Evolutionary conservation across 805 yeast genomes (phyloP).

Genomic region (Lipomyces kockii): DNA sequence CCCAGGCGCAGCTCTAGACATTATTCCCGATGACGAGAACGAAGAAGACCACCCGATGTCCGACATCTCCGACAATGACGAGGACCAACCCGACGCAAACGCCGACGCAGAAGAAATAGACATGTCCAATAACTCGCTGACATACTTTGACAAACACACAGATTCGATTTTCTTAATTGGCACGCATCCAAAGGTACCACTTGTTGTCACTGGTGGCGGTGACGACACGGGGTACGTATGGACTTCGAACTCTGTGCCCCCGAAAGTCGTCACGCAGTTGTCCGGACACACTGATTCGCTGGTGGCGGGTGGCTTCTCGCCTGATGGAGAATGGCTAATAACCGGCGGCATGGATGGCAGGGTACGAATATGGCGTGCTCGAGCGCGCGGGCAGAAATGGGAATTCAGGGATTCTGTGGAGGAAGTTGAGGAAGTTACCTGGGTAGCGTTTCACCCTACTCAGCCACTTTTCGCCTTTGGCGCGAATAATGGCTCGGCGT

Average conservation of each 20-base stretch:
- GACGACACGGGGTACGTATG: constrained; percentile 88
- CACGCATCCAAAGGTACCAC: constrained; percentile 80
- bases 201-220: constrained; percentile 92
- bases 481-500: constrained; percentile 88
- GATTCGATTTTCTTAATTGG: constrained; percentile 87
- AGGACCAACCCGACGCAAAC: constrained; percentile 49
- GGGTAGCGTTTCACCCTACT: constrained; percentile 80
- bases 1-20: constrained; percentile 39
- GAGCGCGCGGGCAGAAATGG: constrained; percentile 86
- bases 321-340: constrained; percentile 77
- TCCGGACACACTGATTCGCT: constrained; percentile 88
- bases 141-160: constrained; percentile 85
- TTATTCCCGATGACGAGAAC: constrained; percentile 45
- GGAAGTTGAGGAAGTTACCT: constrained; percentile 88
- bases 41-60: constrained; percentile 50
- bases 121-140: constrained; percentile 83
- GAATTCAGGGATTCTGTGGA: constrained; percentile 66
- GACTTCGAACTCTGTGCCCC: constrained; percentile 89
- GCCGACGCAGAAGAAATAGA: constrained; percentile 65
- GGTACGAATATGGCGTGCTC: constrained; percentile 70
- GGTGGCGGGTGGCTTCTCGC: constrained; percentile 78
- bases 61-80: constrained; percentile 42
- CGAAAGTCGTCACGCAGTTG: constrained; percentile 75
- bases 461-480: constrained; percentile 89
- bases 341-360: constrained; percentile 97